Evolutionary conservation across 1,139 yeast species (phyloP), one percentile per base, ranked within the genome.

Genomic region (Saccharomyces uvarum): DNA sequence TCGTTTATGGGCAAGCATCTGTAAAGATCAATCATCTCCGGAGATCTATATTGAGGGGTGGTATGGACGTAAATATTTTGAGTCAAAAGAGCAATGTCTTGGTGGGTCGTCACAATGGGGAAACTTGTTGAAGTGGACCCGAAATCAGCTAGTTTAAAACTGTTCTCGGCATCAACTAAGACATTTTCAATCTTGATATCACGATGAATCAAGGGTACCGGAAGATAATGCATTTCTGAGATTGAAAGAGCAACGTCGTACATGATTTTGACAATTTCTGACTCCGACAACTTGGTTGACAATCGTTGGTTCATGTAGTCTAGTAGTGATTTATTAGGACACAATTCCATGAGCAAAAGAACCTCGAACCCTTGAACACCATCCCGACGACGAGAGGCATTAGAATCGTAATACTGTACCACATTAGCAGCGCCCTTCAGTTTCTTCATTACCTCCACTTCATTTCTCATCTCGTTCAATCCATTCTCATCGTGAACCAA

Each of bases 101-200:
- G 69, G 47, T 68, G 70, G 14, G 68, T 65, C 1, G 68, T 65
- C 1, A 65, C 70, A 13, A 66, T 47, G 81, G 78, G 61, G 81
- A 73, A 56, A 82, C 84, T 19, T 79, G 81, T 26, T 0, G 91
- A 86, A 0, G 96, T 88, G 1, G 97, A 89, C 1, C 99, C 99
- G 74, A 93, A 93, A 72, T 93, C 99, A 69, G 96, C 87, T 46
- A 93, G 74, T 70, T 91, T 93, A 71, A 81, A 95, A 53, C 79
- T 79, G 51, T 88, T 86, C 49, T 82, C 76, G 2, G 76, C 80
- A 62, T 89, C 87, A 31, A 93, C 85, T 59, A 93, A 77, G 5
- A 93, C 97, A 69, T 93, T 93, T 70, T 93, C 99, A 62, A 95
- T 91, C 73, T 93, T 93, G 63, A 93, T 85, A 72, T 93, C 99